Evolutionary conservation across 805 yeast species (phyloP).

Genomic region (Kodamaea laetipori): DNA sequence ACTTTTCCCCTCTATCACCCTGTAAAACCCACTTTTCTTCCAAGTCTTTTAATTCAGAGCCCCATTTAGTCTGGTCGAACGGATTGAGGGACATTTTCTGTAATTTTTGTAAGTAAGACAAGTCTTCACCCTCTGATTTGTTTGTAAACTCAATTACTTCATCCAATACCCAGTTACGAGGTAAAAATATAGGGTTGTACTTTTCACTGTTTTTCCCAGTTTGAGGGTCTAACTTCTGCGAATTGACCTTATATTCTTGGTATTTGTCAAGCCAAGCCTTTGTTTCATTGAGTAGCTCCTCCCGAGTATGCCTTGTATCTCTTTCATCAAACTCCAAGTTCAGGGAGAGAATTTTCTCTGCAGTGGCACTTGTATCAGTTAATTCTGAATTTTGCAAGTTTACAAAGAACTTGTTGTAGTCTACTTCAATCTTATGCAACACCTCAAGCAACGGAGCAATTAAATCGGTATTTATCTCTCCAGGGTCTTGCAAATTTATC

Average conservation of each 20-base stretch:
- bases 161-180: slow-evolving; percentile 83
- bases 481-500: slow-evolving; percentile 34
- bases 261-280: slow-evolving; percentile 57
- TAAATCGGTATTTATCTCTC: slow-evolving; percentile 45
- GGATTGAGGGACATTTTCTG: slow-evolving; percentile 77
- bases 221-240: slow-evolving; percentile 33
- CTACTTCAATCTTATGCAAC: slow-evolving; percentile 63
- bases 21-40: slow-evolving; percentile 55
- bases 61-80: slow-evolving; percentile 68
- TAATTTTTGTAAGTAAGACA: slow-evolving; percentile 57
- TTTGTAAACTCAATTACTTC: slow-evolving; percentile 68
- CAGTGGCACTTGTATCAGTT: slow-evolving; percentile 18
- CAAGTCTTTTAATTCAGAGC: slow-evolving; percentile 58
- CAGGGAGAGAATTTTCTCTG: slow-evolving; percentile 25
- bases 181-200: slow-evolving; percentile 77
- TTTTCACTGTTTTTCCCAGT: slow-evolving; percentile 29
- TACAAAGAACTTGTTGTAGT: slow-evolving; percentile 79
- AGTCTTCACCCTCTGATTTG: slow-evolving; percentile 52
- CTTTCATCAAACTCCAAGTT: slow-evolving; percentile 20
- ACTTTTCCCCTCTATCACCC: slow-evolving; percentile 52
- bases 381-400: slow-evolving; percentile 45
- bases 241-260: slow-evolving; percentile 43
- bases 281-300: slow-evolving; percentile 45
- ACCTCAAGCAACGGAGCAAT: slow-evolving; percentile 63
- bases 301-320: slow-evolving; percentile 26